These are phyloP conservation scores for Leishmania braziliensis DNA, from an alignment of 208 protist genomes.

Conservation along the genomic window DNA sequence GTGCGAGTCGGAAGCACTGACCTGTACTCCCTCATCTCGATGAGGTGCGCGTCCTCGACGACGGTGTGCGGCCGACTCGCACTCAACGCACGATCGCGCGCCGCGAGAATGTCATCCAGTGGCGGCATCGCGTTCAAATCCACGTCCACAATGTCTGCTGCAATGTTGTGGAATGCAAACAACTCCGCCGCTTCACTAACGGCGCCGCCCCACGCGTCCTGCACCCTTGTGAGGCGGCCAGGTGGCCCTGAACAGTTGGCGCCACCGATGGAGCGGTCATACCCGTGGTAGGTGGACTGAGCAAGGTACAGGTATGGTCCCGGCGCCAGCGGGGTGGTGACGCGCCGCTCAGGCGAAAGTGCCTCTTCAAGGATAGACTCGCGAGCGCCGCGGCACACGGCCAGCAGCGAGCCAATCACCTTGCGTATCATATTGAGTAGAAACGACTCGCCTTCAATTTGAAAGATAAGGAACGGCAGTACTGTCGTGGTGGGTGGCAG, in stretches of 20 bases:
- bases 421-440: slow-evolving; percentile 93
- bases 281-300: slow-evolving; percentile 68
- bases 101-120: slow-evolving; percentile 56
- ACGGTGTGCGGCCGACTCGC: slow-evolving; percentile 43
- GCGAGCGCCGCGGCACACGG: slow-evolving; percentile 62
- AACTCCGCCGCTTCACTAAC: slow-evolving; percentile 39
- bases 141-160: slow-evolving; percentile 61
- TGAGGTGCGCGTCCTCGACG: slow-evolving; percentile 61
- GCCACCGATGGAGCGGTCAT: slow-evolving; percentile 49
- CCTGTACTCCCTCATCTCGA: slow-evolving; percentile 59
- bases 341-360: slow-evolving; percentile 54
- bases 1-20: slow-evolving; percentile 29
- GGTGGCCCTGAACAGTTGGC: not conserved
- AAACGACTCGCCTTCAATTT: slow-evolving; percentile 86
- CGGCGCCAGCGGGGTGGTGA: slow-evolving; percentile 70
- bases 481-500: slow-evolving; percentile 7
- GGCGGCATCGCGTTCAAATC: slow-evolving; percentile 65
- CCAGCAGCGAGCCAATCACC: slow-evolving; percentile 71
- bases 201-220: slow-evolving; percentile 50
- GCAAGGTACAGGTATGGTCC: slow-evolving; percentile 72
- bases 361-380: slow-evolving; percentile 48
- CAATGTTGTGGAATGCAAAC: slow-evolving; percentile 51
- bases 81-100: slow-evolving; percentile 40
- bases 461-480: slow-evolving; percentile 77
- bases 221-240: slow-evolving; percentile 32